Base-by-base conservation (phyloP, 371 early-diverging fungal genomes). In the Mucor mucedo region DNA sequence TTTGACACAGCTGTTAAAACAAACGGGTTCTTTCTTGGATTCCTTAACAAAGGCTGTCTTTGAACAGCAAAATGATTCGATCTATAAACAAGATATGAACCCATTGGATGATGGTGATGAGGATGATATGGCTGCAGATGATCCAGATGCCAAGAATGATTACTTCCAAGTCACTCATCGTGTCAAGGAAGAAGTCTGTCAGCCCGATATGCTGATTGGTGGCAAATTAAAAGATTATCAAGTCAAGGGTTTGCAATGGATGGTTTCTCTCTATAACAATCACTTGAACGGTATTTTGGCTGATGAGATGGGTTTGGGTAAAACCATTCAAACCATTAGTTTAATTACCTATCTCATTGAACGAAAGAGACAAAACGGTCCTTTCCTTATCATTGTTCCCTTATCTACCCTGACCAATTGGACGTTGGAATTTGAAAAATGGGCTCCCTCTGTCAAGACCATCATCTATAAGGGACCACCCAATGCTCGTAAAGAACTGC, bases 221-320 rank as follows among this genome's bases (percentile, higher is more conserved):
- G 98, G 99, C 33, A 85, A 69, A 35, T 80, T 99, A 49, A 96
- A 99, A 75, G 98, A 96, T 7, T 99, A 99, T 78, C 99, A 99
- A 77, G 58, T 99, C 71, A 95, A 94, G 72, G 99, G 99, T 50
- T 82, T 99, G 2, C 92, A 99, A 79, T 99, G 99, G 99, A 95
- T 99, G 91, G 89, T 96, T 5, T 95, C 97, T 7, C 79, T 99
- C 32, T 98, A 97, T 83, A 96, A 98, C 72, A 98, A 98, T 70
- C 84, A 91, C 33, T 78, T 96, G 62, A 96, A 97, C 71, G 99
- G 99, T 41, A 99, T 99, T 58, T 71, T 99, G 64, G 98, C 99
- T 5, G 99, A 99, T 78, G 99, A 99, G 80, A 99, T 99, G 99
- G 96, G 97, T 49, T 78, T 98, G 27, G 97, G 97, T 41, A 96